phyloP scores from a whole-genome alignment of 495 filamentous ascomycete species.

The Aspergillus bridgeri region DNA sequence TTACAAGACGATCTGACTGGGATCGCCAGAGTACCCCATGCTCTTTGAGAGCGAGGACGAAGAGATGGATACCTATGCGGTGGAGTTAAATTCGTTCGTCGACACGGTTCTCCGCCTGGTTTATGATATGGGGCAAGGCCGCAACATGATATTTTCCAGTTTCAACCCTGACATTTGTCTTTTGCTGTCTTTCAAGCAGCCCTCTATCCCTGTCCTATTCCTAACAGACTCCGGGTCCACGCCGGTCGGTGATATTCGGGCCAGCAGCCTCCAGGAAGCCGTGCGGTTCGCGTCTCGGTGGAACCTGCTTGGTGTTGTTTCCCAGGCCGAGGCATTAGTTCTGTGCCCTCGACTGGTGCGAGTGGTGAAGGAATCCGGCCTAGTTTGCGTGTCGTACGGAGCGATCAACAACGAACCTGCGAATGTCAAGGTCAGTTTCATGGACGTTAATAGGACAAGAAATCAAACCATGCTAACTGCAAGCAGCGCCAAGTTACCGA shows the following conservation, averaged over 20 bases:
- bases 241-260: slow-evolving; percentile 82
- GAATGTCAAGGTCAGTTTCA: slow-evolving; percentile 70
- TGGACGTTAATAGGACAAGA: not conserved
- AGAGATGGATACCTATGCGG: slow-evolving; percentile 95
- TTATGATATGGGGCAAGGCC: slow-evolving; percentile 66
- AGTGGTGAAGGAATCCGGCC: slow-evolving; percentile 90
- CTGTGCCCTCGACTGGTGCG: slow-evolving; percentile 85
- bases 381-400: slow-evolving; percentile 97
- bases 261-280: slow-evolving; percentile 88
- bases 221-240: slow-evolving; percentile 79
- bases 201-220: slow-evolving; percentile 91
- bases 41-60: slow-evolving; percentile 88
- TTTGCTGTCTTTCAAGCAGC: slow-evolving; percentile 91
- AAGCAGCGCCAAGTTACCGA: slow-evolving; percentile 81
- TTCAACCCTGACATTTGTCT: slow-evolving; percentile 98
- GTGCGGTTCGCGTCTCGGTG: slow-evolving; percentile 90
- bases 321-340: slow-evolving; percentile 77
- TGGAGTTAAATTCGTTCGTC: slow-evolving; percentile 96
- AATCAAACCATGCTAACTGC: slow-evolving; percentile 6
- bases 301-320: slow-evolving; percentile 91
- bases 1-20: slow-evolving; percentile 30
- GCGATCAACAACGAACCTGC: slow-evolving; percentile 78
- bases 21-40: slow-evolving; percentile 81
- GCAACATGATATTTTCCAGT: slow-evolving; percentile 90
- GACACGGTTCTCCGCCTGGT: slow-evolving; percentile 88